These are phyloP conservation scores for Quercus phellos DNA, from an alignment of 331 rosid species.

Conservation along the genomic window DNA sequence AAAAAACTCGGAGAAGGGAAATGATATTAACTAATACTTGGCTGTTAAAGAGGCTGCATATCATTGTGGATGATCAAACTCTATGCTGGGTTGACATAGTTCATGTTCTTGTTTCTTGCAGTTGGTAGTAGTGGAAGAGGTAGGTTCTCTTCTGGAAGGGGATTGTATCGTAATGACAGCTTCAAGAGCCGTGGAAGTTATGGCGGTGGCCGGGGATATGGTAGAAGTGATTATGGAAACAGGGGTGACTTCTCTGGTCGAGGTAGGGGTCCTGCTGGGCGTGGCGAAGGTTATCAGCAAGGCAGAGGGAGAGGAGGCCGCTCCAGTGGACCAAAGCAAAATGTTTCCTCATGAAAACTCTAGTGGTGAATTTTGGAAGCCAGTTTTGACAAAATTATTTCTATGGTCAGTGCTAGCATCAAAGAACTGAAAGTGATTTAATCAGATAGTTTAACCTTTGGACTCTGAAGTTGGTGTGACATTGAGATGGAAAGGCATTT, in stretches of 20 bases:
- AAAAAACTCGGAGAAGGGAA: not conserved
- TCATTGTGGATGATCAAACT: not conserved
- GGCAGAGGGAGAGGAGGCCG: conserved; percentile 63
- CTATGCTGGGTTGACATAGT: conserved; percentile 9
- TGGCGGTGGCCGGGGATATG: conserved; percentile 42
- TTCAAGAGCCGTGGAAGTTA: conserved; percentile 56
- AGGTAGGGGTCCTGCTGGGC: conserved; percentile 36
- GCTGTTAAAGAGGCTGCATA: not conserved
- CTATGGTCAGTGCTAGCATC: not conserved
- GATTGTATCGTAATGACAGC: conserved; percentile 48
- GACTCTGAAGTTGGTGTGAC: conserved; percentile 7
- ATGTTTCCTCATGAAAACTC: conserved; percentile 25
- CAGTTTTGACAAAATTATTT: conserved; percentile 7
- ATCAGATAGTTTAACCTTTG: conserved; percentile 3
- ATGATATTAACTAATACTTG: not conserved
- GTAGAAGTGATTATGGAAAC: conserved; percentile 47
- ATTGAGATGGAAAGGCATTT: conserved; percentile 18
- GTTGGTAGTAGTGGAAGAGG: conserved; percentile 54
- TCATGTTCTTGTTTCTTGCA: conserved; percentile 20
- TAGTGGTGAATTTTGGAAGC: not conserved
- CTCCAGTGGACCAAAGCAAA: conserved; percentile 35
- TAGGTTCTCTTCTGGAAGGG: conserved; percentile 45
- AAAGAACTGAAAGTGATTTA: conserved; percentile 3
- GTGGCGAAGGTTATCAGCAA: conserved; percentile 43
- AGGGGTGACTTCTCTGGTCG: conserved; percentile 46